Conservation (phyloP, 371 early-diverging fungal species). For the Actinomortierella wolfii region DNA sequence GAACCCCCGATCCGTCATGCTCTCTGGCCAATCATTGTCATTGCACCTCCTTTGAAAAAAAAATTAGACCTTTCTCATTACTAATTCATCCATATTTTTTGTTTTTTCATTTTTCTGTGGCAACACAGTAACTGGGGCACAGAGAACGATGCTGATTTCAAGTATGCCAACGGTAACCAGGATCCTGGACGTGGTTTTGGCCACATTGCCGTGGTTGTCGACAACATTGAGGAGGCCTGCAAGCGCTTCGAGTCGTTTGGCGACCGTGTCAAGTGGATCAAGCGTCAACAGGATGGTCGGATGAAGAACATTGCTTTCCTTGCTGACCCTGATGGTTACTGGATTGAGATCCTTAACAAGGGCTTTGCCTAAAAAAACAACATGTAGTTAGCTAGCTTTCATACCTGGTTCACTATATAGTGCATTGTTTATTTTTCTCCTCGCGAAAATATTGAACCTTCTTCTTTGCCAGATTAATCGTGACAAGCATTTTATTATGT, state of each 20-base stretch:
- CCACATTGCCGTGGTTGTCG: constrained; percentile 83
- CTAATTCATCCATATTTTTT: neutral
- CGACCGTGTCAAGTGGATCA: constrained; percentile 74
- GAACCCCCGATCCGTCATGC: too few relatives aligned
- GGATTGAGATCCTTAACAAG: constrained; percentile 63
- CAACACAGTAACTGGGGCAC: constrained; percentile 79
- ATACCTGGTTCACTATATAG: too few relatives aligned
- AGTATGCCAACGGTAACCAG: constrained; percentile 80
- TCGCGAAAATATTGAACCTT: too few relatives aligned
- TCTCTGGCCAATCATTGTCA: neutral
- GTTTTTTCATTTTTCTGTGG: constrained; percentile 1
- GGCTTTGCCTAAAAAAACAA: constrained; percentile 2
- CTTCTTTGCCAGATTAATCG: too few relatives aligned
- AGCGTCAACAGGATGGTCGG: constrained; percentile 75
- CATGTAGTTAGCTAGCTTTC: too few relatives aligned
- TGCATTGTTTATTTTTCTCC: too few relatives aligned
- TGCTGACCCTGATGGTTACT: constrained; percentile 89
- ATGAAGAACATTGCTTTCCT: constrained; percentile 90
- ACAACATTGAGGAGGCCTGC: constrained; percentile 80
- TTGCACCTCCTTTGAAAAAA: neutral
- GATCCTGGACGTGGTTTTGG: constrained; percentile 77
- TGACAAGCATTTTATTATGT: too few relatives aligned
- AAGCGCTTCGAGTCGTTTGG: constrained; percentile 70
- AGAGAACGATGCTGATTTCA: constrained; percentile 69
- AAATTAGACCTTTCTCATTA: neutral